These are phyloP conservation scores for Epichloe bromicola DNA, from an alignment of 2,329 filamentous ascomycete species.

Conservation along the genomic window DNA sequence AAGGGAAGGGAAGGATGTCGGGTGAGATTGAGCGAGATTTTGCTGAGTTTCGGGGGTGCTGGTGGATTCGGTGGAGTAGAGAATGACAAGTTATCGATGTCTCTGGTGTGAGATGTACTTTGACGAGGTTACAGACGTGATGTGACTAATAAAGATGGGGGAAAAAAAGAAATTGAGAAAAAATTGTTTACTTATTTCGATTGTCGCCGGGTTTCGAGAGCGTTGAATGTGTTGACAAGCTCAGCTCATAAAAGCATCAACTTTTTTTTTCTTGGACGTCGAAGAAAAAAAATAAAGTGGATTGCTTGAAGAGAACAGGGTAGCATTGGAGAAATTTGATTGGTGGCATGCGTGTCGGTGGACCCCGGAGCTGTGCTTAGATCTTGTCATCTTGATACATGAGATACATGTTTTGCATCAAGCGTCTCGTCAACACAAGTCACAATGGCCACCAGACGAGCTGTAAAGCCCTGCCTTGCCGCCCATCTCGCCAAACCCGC, in stretches of 20 bases:
- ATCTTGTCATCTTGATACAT: not conserved
- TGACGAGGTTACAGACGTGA: too few species aligned
- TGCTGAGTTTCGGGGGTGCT: too few species aligned
- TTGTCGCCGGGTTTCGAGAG: not conserved
- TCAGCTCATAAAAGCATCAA: too few species aligned
- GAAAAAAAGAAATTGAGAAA: rapidly evolving
- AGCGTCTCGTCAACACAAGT: not conserved
- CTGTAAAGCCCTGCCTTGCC: not conserved
- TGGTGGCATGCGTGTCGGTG: not conserved
- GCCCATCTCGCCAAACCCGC: not conserved
- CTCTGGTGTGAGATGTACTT: too few species aligned
- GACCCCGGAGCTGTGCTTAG: not conserved
- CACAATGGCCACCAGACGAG: not conserved
- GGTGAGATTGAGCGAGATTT: too few species aligned
- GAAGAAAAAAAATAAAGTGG: not conserved
- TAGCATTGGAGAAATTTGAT: not conserved
- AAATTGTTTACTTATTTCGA: not conserved
- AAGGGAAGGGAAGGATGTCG: too few species aligned
- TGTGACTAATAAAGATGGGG: too few species aligned
- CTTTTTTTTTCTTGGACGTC: too few species aligned
- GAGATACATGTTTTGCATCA: not conserved
- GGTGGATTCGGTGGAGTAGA: too few species aligned
- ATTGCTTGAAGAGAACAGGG: not conserved
- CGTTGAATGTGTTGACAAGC: too few species aligned
- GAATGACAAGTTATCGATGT: too few species aligned